Evolutionary conservation across 805 yeast species (phyloP).

Genomic region (Metschnikowia picachoensis): DNA sequence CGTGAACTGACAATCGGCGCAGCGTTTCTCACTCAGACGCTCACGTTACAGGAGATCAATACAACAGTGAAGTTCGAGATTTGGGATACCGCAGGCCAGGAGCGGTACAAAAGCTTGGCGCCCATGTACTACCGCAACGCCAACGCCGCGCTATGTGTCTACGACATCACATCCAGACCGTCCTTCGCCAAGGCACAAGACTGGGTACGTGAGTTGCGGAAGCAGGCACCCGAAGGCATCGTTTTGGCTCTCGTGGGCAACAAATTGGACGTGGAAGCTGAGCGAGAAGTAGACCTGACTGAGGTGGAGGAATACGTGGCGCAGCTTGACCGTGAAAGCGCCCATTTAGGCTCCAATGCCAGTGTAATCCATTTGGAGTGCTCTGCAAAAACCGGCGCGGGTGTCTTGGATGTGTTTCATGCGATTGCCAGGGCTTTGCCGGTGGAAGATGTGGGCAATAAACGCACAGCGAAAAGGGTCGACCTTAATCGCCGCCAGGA

Average conservation of each 20-base stretch:
- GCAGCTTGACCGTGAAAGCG: conserved; percentile 38
- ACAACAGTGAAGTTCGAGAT: conserved; percentile 83
- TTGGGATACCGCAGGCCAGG: conserved; percentile 99
- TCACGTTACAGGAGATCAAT: conserved; percentile 70
- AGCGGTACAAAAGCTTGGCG: conserved; percentile 90
- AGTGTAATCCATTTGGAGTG: conserved; percentile 34
- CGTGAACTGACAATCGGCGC: conserved; percentile 99
- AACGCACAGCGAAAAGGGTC: conserved; percentile 14
- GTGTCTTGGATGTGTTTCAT: conserved; percentile 39
- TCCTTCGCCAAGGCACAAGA: conserved; percentile 94
- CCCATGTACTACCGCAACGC: conserved; percentile 98
- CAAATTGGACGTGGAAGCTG: conserved; percentile 74
- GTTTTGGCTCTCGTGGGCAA: conserved; percentile 93
- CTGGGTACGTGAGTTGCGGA: conserved; percentile 95
- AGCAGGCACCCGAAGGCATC: conserved; percentile 90
- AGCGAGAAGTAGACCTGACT: conserved; percentile 39
- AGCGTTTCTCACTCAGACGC: conserved; percentile 91
- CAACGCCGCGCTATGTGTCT: conserved; percentile 93
- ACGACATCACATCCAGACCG: conserved; percentile 92
- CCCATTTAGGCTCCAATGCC: conserved; percentile 13
- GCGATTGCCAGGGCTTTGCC: conserved; percentile 41
- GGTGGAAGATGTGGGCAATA: conserved; percentile 31
- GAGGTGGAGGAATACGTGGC: conserved; percentile 48
- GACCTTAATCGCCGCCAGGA: conserved; percentile 16
- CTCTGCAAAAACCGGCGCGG: conserved; percentile 44